Evolutionary conservation across 352 stramenopile genomes (phyloP), one percentile per base, ranked within the genome.

Genomic region (Ophiocytium majus): DNA sequence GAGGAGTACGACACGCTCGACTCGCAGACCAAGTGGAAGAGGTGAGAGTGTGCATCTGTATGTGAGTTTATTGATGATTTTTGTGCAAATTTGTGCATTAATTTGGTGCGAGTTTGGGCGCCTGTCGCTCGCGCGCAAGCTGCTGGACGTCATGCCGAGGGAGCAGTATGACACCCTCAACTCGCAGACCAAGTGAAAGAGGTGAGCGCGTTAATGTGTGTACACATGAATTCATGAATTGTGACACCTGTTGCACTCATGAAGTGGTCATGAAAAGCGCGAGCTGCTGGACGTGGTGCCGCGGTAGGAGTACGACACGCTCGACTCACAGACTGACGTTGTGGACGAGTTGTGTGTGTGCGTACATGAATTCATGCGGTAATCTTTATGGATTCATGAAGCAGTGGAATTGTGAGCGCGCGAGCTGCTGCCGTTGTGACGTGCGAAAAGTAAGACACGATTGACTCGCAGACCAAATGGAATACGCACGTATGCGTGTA

Each of bases 391-490:
- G n/a, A n/a, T n/a, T n/a, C n/a, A n/a, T n/a, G n/a, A n/a, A n/a
- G n/a, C n/a, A n/a, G n/a, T n/a, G n/a, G n/a, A n/a, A 37, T 94
- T 98, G 50, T 91, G 97, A 63, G 97, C 96, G 0, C 94, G 95
- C 64, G 92, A 95, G 50, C 95, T 99, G 90, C 88, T 97, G 92
- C 96, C 79, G 95, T 81, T 86, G 92, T 80, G 88, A 89, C 14
- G 0, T 75, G 86, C 23, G 82, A 88, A 34, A 92, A 94, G 90
- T 97, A 91, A 57, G 92, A 98, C 86, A 97, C 95, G 19, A 98
- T 94, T 0, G 96, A 99, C 85, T 97, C 93, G 31, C 94, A 98
- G 91, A 92, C 94, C 80, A 99, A 98, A 90, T 99, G 97, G 97
- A 88, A 88, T 66, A 78, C 81, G 49, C n/a, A n/a, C n/a, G n/a